Evolutionary conservation across 2,329 filamentous ascomycete species (phyloP), one percentile per base, ranked within the genome.

Genomic region (Drechslera avenae): DNA sequence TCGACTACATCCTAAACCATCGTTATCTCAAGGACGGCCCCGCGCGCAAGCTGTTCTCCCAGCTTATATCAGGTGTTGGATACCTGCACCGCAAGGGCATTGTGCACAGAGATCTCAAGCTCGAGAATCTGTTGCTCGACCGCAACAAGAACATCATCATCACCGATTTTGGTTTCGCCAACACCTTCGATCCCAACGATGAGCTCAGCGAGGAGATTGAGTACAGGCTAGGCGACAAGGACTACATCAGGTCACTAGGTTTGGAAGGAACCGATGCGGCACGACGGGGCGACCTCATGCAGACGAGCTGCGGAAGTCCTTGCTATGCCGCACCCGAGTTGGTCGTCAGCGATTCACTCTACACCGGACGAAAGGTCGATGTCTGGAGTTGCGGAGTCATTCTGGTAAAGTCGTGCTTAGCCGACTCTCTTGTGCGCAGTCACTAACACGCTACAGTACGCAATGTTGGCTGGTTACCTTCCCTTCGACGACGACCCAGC

Each of bases 331-430:
- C 94, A 12, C 94, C 94, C 4, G 94, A 99, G 77, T 81, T 99
- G 46, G 94, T 99, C 12, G 94, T 99, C 55, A 97, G 91, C 72
- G 94, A 99, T 75, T 96, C 92, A 13, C 79, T 99, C 6, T 99
- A 99, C 76, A 99, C 94, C 2, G 94, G 94, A 39, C 86, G 93
- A 44, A 99, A 99, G 75, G 94, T 99, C 19, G 94, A 99, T 71
- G 94, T 99, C 30, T 99, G 94, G 94, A 97, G 94, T 75, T 99
- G 94, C 72, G 94, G 94, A 76, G 94, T 99, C 32, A 99, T 99
- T 68, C 75, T 99, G 82, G 93, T 97, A 82, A 82, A 76, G 90
- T 81, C 23, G 58, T 14, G 9, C 13, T 3, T 23, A 23, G 6
- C 5, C 6, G 2, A 28, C 9, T n/a, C 23, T 51, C 46, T 39